Base-by-base conservation (phyloP, 257 asterid genomes). In the Osmanthus fragrans region DNA sequence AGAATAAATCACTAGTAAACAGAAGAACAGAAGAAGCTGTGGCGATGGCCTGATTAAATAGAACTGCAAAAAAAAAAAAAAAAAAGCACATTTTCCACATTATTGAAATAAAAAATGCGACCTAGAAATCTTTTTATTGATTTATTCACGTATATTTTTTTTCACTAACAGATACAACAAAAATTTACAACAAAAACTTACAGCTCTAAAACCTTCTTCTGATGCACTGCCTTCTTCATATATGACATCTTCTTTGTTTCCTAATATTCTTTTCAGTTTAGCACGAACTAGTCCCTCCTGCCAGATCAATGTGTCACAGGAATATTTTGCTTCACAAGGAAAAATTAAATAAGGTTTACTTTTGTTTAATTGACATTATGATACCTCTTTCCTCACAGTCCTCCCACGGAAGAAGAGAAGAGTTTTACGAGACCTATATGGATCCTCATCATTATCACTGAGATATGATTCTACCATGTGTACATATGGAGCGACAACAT, bases 341-440 rank as follows among this genome's bases (percentile, higher is more conserved):
- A 40, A 7, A 40, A 8, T 40, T 2, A 40, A 40, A 79, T 10
- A 70, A 67, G 56, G 63, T 45, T 23, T 25, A 39, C 9, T 27
- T 33, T 30, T 33, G 37, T 33, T 16, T 64, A 40, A 72, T 39
- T 72, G 73, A 19, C 33, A 23, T 56, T 56, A 63, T 63, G 10
- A 34, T 89, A 94, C 99, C 78, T 89, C 99, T 86, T 94, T 92
- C 79, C 99, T 92, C 69, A 82, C 54, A n/a, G 97, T 92, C 84
- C 96, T 88, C 75, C 99, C 97, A 15, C 97, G 88, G 85, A 94
- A 94, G 91, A 88, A 94, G 54, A 92, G 91, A 66, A 94, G 99
- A 0, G 89, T 91, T 68, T 80, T 80, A 63, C 98, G 97, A 74
- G 96, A 88, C 65, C 79, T 85, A 7, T 79, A 94, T 7, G 97